These are phyloP conservation scores for Xylogone sp. DNA, from an alignment of 2,329 filamentous ascomycete genomes.

Conservation along the genomic window DNA sequence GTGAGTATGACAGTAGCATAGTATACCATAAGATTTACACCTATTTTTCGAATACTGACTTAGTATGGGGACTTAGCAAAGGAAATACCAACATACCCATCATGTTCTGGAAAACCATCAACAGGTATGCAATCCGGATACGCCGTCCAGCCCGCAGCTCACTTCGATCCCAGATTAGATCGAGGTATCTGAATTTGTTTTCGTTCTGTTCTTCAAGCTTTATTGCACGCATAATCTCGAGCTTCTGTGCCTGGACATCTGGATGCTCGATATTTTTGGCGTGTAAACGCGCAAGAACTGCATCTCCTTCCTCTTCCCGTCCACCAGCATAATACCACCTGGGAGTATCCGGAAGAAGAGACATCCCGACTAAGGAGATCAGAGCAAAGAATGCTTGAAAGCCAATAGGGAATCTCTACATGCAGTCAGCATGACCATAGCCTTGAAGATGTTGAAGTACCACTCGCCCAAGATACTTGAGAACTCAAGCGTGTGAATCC, in stretches of 20 bases:
- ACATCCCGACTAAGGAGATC: slow-evolving; percentile 21
- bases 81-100: slow-evolving; percentile 5
- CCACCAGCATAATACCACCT: slow-evolving; percentile 28
- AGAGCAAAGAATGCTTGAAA: slow-evolving; percentile 28
- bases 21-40: slow-evolving; percentile 30
- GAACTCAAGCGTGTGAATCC: slow-evolving; percentile 16
- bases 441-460: not conserved
- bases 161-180: slow-evolving; percentile 30
- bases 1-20: slow-evolving; percentile 28
- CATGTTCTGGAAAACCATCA: slow-evolving; percentile 18
- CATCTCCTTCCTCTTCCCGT: slow-evolving; percentile 7
- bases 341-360: slow-evolving; percentile 26
- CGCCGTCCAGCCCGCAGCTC: slow-evolving; percentile 32
- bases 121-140: slow-evolving; percentile 33
- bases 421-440: not conserved
- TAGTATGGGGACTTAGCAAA: not conserved
- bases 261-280: slow-evolving; percentile 3
- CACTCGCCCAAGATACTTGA: slow-evolving; percentile 22
- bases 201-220: slow-evolving; percentile 22
- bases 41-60: slow-evolving; percentile 22
- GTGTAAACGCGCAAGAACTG: slow-evolving; percentile 7
- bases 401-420: slow-evolving; percentile 25
- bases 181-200: slow-evolving; percentile 20
- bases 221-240: slow-evolving; percentile 25
- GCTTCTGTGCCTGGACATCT: slow-evolving; percentile 18